Conservation (phyloP, 2,329 filamentous ascomycete genomes). For the Phialocephala subalpina region DNA sequence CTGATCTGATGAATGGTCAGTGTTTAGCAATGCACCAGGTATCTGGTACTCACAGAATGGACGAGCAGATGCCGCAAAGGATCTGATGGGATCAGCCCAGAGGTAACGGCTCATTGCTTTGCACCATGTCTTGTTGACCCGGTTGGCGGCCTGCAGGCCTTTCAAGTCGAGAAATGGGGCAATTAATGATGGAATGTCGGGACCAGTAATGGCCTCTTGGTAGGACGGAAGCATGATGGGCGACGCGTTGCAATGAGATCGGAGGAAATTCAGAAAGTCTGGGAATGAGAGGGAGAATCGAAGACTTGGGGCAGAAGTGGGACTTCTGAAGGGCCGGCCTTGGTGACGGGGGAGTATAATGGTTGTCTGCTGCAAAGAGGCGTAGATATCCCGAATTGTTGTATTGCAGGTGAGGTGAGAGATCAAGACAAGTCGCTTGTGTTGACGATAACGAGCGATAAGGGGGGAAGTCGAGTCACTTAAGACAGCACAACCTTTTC, state of each 20-base stretch:
- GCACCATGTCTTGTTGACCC: constrained; percentile 32
- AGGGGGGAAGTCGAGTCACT: no score
- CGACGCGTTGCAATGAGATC: not conserved
- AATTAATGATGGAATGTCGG: constrained; percentile 22
- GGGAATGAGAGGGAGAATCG: not conserved
- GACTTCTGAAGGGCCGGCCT: no score
- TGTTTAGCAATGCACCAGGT: not conserved
- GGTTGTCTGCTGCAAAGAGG: no score
- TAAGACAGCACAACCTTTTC: no score
- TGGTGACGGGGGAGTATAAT: not conserved
- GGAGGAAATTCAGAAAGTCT: not conserved
- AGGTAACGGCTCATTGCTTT: constrained; percentile 24
- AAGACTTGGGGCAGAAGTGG: no score
- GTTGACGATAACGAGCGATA: no score
- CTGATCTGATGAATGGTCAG: constrained; percentile 1
- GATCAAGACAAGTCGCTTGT: no score
- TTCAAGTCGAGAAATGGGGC: constrained; percentile 29
- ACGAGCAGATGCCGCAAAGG: constrained; percentile 14
- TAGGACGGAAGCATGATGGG: constrained; percentile 38
- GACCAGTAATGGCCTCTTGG: constrained; percentile 24
- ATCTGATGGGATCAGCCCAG: constrained; percentile 35
- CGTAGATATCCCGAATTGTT: no score
- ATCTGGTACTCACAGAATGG: constrained; percentile 28
- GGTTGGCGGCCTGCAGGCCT: constrained; percentile 21
- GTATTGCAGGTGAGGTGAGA: no score